Evolutionary conservation across 2,329 filamentous ascomycete species (phyloP), one percentile per base, ranked within the genome.

Genomic region (Fulvia fulva): DNA sequence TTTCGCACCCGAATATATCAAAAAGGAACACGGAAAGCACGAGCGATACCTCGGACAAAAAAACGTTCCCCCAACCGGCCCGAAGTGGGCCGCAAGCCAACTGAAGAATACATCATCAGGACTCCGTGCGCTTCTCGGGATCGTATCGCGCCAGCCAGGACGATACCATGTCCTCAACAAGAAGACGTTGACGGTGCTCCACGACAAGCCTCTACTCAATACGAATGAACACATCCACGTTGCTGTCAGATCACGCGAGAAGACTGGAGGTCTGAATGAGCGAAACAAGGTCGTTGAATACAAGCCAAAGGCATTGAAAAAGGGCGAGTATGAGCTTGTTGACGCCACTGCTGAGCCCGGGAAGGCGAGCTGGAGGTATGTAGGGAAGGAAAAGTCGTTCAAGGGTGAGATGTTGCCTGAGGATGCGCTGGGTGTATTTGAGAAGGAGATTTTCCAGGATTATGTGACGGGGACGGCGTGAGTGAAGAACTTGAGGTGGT

Each of bases 1-100:
- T 19, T 74, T 74, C 55, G 67, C 70, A 51, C 63, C 67, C 21
- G 62, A 67, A 9, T 71, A 70, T 49, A 57, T 73, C 34, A 55
- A 60, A 2, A 57, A 63, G 23, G 51, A 58, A 49, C 54, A 55
- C 44, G 55, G 53, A 26, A 59, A 56, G 34, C 55, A 63, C 12
- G 56, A 57, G 14, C 14, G 49, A 25, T 37, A 37, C 30, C 56
- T 59, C 19, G 21, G 8, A n/a, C 34, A 55, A 14, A 53, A 56
- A 14, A 52, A 61, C 14, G 58, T 57, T 1, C 61, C 61, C 5
- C 26, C 21, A n/a, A 50, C 26, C 1, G 58, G 58, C n/a, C 43
- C 57, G 5, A 14, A 55, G 25, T 61, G 58, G 58, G 61, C 58
- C 4, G 53, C 58, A 1, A 51, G 56, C 14, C 53, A 61, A 19